These are phyloP conservation scores for Spongispora temasekensis DNA, from an alignment of 1,284 basidiomycete species.

Conservation along the genomic window DNA sequence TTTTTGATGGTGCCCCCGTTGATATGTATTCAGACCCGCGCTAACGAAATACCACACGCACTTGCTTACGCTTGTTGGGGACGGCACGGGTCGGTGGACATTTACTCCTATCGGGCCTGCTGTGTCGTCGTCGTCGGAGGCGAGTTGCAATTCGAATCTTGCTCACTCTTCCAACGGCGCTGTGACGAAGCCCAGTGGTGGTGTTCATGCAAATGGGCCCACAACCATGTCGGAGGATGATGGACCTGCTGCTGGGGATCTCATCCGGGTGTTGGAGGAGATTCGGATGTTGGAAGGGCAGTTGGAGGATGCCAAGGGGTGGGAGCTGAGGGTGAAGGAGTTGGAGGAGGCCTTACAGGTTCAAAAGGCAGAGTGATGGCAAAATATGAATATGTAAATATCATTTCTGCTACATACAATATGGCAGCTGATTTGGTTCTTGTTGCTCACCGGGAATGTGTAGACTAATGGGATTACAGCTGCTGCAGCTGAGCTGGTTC, in stretches of 20 bases:
- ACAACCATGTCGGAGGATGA: conserved; percentile 60
- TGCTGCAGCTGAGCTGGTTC: too few species aligned
- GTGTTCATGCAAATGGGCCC: too few species aligned
- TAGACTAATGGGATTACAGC: too few species aligned
- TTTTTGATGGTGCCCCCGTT: background rate
- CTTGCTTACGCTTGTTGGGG: conserved; percentile 73
- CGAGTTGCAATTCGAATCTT: background rate
- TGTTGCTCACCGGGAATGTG: too few species aligned
- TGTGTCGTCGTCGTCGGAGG: background rate
- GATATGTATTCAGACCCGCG: conserved; percentile 56
- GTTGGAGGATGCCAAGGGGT: conserved; percentile 65
- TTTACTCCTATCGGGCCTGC: conserved; percentile 41
- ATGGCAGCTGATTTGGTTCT: too few species aligned
- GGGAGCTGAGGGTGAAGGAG: conserved; percentile 48
- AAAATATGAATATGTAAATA: too few species aligned
- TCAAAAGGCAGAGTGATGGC: too few species aligned
- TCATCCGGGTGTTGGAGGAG: conserved; percentile 45
- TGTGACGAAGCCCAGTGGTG: conserved; percentile 37
- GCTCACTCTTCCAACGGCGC: background rate
- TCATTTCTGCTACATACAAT: too few species aligned
- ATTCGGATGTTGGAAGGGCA: conserved; percentile 66
- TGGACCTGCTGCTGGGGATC: conserved; percentile 41
- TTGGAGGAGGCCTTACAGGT: conserved; percentile 26
- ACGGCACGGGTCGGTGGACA: conserved; percentile 68
- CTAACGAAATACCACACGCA: conserved; percentile 84